Percentiles rank a stretch among this genome's conserved stretches.
Evolutionary conservation across 768 basidiomycete genomes (phyloP).

Genomic region (Leccinum aurantiacum): DNA sequence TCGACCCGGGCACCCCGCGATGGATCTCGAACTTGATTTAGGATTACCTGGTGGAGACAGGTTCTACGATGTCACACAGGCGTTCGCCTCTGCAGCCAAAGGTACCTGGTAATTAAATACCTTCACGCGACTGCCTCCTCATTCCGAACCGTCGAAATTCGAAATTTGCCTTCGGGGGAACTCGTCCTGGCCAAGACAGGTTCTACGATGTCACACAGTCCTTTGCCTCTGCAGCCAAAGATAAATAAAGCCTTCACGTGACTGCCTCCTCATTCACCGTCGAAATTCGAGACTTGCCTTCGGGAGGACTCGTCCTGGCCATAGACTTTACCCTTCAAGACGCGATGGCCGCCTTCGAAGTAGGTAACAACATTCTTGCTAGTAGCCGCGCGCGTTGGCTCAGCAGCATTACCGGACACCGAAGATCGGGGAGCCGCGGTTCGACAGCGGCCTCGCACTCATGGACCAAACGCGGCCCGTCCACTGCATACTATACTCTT

Average conservation of each 20-base stretch:
- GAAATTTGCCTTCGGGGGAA: too few species aligned
- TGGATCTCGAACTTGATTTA: constrained; percentile 17
- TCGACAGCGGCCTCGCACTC: constrained; percentile 74
- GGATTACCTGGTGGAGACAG: constrained; percentile 54
- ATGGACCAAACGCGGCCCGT: constrained; percentile 42
- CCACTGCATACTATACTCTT: too few species aligned
- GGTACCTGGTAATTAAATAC: too few species aligned
- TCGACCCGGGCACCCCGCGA: constrained; percentile 13
- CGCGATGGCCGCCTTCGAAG: constrained; percentile 94
- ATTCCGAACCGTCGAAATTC: too few species aligned
- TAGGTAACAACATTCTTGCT: constrained; percentile 31
- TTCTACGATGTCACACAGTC: constrained; percentile 54
- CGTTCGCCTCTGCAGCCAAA: constrained; percentile 59
- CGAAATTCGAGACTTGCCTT: constrained; percentile 54
- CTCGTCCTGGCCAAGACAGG: too few species aligned
- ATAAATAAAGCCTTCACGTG: constrained; percentile 36
- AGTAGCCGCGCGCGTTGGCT: constrained; percentile 12
- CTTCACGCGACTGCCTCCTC: too few species aligned
- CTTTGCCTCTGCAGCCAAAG: constrained; percentile 60
- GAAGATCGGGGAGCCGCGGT: constrained; percentile 86
- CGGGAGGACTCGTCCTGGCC: constrained; percentile 62
- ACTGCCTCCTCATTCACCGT: constrained; percentile 14
- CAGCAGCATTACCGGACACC: constrained; percentile 27
- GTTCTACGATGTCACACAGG: constrained; percentile 61
- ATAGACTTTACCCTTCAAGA: constrained; percentile 76